Conservation (phyloP, 306 rosid species). For the Glycyrrhiza uralensis region DNA sequence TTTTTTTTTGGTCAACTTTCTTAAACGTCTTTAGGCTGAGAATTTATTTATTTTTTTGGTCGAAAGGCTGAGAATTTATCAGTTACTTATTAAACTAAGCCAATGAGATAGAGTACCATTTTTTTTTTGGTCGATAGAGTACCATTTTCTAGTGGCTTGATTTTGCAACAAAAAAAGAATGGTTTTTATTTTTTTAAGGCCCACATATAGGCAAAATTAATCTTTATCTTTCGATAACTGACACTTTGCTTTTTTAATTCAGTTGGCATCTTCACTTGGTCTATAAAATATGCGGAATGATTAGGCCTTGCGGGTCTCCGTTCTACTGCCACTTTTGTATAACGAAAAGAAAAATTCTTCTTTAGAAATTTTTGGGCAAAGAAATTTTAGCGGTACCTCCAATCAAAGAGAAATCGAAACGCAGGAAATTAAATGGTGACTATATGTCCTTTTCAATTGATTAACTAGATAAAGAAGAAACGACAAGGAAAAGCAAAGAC, state of each 20-base stretch:
- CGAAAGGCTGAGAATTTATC: neutral
- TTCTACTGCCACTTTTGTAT: neutral
- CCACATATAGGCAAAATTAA: neutral
- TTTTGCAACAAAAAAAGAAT: neutral
- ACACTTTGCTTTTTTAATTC: neutral
- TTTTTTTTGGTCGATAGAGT: too few relatives aligned
- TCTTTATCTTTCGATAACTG: neutral
- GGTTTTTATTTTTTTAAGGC: too few relatives aligned
- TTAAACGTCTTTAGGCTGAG: neutral
- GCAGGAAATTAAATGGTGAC: neutral
- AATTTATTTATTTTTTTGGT: too few relatives aligned
- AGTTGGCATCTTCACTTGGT: neutral
- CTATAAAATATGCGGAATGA: too few relatives aligned
- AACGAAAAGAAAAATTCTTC: too few relatives aligned
- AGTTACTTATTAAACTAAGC: neutral
- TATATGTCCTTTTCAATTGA: neutral
- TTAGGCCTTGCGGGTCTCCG: neutral
- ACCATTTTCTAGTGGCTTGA: neutral
- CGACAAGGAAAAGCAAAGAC: neutral
- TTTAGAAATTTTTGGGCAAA: conserved; percentile 1
- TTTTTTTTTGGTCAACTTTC: too few relatives aligned
- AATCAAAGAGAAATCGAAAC: neutral
- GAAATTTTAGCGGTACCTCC: neutral
- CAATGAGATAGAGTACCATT: too few relatives aligned
- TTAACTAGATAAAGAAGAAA: neutral